Evolutionary conservation across 192 early-diverging fungal species (phyloP).

Genomic region (Funneliformis mosseae): DNA sequence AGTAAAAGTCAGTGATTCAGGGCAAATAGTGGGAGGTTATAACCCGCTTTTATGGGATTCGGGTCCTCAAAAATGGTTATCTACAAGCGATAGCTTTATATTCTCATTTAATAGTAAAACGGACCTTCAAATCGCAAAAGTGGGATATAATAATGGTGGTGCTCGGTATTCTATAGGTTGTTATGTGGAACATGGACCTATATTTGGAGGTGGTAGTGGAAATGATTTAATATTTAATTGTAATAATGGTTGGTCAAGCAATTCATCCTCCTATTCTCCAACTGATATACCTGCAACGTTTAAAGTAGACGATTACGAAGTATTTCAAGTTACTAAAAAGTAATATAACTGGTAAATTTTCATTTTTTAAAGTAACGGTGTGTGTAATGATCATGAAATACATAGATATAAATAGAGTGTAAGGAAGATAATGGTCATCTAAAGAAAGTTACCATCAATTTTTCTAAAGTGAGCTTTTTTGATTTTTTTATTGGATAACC

Average conservation of each 20-base stretch:
- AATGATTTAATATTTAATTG: no score
- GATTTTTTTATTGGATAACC: no score
- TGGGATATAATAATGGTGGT: not conserved
- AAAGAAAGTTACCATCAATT: no score
- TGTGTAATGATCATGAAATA: no score
- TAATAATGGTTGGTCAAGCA: no score
- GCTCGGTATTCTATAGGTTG: not conserved
- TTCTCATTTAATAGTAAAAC: not conserved
- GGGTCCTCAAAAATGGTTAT: not conserved
- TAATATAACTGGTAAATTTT: no score
- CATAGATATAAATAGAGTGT: no score
- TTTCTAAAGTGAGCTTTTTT: no score
- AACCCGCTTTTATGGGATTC: not conserved
- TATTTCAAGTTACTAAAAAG: not conserved
- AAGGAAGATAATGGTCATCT: no score
- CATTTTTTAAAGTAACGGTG: no score
- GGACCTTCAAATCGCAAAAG: not conserved
- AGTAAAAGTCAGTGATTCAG: not conserved
- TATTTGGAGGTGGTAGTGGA: not conserved
- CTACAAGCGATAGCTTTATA: not conserved
- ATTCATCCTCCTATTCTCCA: not conserved
- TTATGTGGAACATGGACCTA: not conserved
- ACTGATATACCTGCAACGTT: not conserved
- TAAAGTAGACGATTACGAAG: not conserved
- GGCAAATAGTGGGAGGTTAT: conserved; percentile 2